Evolutionary conservation across 2,329 filamentous ascomycete species (phyloP).

Genomic region (Penicillium thymicola): DNA sequence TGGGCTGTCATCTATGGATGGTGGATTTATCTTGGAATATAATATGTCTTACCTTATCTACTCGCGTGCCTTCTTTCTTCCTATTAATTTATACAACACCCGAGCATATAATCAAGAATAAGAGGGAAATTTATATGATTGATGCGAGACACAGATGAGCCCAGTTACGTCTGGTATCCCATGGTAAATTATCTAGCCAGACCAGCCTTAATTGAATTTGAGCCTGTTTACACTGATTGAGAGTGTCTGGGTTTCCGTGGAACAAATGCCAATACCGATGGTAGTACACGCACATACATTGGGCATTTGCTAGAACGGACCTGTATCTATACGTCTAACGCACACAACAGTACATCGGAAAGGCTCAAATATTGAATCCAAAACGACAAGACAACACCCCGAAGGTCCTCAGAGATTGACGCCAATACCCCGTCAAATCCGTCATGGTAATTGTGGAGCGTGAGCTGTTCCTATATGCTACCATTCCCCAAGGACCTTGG

Average conservation of each 20-base stretch:
- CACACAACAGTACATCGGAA: neutral
- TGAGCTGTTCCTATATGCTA: neutral
- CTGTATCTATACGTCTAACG: neutral
- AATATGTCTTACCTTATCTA: neutral
- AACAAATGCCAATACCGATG: no score
- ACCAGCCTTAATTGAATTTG: no score
- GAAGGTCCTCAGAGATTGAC: conserved; percentile 29
- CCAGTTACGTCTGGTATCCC: no score
- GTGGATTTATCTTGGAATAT: neutral
- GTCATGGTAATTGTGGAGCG: conserved; percentile 6
- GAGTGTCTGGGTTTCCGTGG: no score
- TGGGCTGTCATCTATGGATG: neutral
- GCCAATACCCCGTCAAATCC: conserved; percentile 1
- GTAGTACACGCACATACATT: no score
- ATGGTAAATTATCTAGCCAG: no score
- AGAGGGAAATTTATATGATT: no score
- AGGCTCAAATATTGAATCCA: no score
- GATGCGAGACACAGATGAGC: no score
- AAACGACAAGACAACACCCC: neutral
- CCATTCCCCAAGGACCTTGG: conserved; percentile 31
- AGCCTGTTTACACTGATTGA: no score
- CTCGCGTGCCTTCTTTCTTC: neutral
- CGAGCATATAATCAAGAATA: neutral
- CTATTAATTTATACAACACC: neutral
- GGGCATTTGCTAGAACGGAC: neutral